phyloP scores from a whole-genome alignment of 2,329 filamentous ascomycete species.

The Aureobasidium namibiae region DNA sequence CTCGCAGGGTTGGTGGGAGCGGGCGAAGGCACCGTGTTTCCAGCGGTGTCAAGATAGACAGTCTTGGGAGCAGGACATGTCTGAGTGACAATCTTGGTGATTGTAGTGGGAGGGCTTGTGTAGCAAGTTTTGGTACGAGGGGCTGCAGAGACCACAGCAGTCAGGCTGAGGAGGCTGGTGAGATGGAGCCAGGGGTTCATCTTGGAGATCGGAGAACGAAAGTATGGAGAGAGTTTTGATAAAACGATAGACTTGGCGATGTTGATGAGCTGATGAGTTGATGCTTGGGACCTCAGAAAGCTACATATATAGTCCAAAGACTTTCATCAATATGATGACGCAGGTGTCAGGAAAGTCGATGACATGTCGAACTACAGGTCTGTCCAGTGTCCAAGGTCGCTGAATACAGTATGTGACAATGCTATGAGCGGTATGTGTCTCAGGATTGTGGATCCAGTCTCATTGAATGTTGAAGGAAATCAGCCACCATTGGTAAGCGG shows the following conservation, averaged over 20 bases:
- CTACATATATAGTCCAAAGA: neutral
- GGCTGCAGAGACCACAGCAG: neutral
- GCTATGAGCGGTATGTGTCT: neutral
- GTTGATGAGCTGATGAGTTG: neutral
- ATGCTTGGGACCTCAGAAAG: neutral
- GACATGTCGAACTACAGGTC: neutral
- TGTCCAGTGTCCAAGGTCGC: neutral
- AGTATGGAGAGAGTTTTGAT: neutral
- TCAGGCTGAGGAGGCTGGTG: neutral
- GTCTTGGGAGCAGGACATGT: neutral
- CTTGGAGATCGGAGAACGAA: neutral
- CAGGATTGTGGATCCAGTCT: neutral
- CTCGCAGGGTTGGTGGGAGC: neutral
- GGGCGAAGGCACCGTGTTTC: neutral
- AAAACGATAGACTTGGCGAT: neutral
- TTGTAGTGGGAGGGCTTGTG: neutral
- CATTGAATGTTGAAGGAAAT: neutral
- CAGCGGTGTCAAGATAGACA: neutral
- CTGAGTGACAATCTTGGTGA: neutral
- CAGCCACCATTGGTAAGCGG: neutral
- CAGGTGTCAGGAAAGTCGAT: neutral
- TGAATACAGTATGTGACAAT: neutral
- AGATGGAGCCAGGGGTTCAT: neutral
- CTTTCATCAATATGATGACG: neutral
- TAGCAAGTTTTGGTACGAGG: neutral